Conservation (phyloP, 768 basidiomycete species). For the Amanita inopinata region DNA sequence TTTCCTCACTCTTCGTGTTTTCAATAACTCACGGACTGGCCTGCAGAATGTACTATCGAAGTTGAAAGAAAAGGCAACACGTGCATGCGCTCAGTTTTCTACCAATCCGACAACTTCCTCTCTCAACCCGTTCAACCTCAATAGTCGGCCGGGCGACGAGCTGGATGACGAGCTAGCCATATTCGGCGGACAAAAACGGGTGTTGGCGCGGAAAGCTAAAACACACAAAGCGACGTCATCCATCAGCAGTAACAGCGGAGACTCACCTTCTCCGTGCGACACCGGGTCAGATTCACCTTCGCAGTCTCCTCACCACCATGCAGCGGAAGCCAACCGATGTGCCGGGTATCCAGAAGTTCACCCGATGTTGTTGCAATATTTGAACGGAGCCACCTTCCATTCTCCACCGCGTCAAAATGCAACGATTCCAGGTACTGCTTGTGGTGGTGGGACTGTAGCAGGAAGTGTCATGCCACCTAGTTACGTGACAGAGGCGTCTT, state of each 20-base stretch:
- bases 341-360: conserved; percentile 2
- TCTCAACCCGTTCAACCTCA: conserved; percentile 9
- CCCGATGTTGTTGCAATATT: conserved; percentile 8
- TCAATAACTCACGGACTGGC: neutral
- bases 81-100: conserved; percentile 23
- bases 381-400: conserved; percentile 5
- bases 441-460: neutral
- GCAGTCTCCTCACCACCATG: conserved; percentile 14
- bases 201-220: conserved; percentile 25
- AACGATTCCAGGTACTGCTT: neutral
- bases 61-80: conserved; percentile 34
- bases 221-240: conserved; percentile 6
- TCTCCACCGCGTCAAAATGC: conserved; percentile 1
- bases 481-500: neutral
- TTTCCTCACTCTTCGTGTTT: neutral
- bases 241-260: neutral
- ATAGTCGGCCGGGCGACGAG: conserved; percentile 13
- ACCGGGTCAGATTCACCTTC: conserved; percentile 10
- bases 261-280: conserved; percentile 11
- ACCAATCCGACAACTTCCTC: conserved; percentile 11
- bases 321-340: neutral
- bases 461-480: too few species aligned
- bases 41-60: conserved; percentile 33
- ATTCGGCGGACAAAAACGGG: conserved; percentile 42
- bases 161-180: conserved; percentile 41